These are phyloP conservation scores for Phytophthora constricta DNA, from an alignment of 352 stramenopile genomes.

Conservation along the genomic window DNA sequence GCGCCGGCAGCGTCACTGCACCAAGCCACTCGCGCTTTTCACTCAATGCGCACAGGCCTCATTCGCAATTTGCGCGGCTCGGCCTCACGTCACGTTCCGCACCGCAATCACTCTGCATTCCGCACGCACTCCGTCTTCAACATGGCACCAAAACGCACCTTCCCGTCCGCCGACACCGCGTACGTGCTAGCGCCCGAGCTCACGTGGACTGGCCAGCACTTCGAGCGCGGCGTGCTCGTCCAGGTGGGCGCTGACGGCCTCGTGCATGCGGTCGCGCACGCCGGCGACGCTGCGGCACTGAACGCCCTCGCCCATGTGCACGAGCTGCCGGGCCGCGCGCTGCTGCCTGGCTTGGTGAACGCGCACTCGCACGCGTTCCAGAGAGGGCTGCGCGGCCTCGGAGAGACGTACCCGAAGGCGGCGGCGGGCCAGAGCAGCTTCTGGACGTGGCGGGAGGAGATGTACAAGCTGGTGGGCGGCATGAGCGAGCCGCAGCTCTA, in stretches of 20 bases:
- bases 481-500: constrained; percentile 76
- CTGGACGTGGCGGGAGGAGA: constrained; percentile 86
- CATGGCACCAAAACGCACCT: constrained; percentile 1
- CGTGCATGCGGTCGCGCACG: constrained; percentile 48
- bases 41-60: constrained; percentile 31
- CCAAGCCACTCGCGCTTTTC: constrained; percentile 29
- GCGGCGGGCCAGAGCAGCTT: constrained; percentile 58
- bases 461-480: constrained; percentile 78
- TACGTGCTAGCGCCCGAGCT: constrained; percentile 73
- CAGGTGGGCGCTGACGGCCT: constrained; percentile 52
- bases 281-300: background rate
- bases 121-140: constrained; percentile 15
- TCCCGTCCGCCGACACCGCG: constrained; percentile 21
- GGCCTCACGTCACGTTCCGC: constrained; percentile 6
- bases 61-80: constrained; percentile 33
- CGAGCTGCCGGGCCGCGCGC: constrained; percentile 51
- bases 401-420: constrained; percentile 73
- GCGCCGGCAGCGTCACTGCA: background rate
- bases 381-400: constrained; percentile 70
- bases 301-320: constrained; percentile 20
- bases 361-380: constrained; percentile 86
- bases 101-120: constrained; percentile 26
- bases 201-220: constrained; percentile 66
- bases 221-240: constrained; percentile 64
- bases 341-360: constrained; percentile 81